Conservation (phyloP, 2,329 filamentous ascomycete species). For the Malbranchea zuffiana region DNA sequence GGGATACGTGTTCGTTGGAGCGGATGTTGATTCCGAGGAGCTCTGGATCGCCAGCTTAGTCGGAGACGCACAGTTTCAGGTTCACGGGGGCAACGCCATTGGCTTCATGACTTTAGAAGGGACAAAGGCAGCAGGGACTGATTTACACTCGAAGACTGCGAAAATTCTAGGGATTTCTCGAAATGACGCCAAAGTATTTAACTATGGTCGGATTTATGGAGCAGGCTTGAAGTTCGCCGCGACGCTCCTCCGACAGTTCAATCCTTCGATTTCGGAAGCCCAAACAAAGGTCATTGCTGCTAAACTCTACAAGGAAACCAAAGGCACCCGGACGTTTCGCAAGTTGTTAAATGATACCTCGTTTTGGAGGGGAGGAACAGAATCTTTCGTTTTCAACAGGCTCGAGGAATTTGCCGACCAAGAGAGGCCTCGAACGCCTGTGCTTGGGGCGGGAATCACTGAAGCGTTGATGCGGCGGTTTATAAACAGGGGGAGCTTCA, state of each 20-base stretch:
- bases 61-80: constrained; percentile 84
- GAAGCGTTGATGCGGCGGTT: constrained; percentile 85
- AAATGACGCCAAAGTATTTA: constrained; percentile 95
- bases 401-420: constrained; percentile 97
- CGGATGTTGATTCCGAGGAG: constrained; percentile 94
- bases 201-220: constrained; percentile 98
- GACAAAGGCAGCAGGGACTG: constrained; percentile 84
- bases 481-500: constrained; percentile 79
- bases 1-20: constrained; percentile 88
- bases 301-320: constrained; percentile 77
- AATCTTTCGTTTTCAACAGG: constrained; percentile 97
- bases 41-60: constrained; percentile 96
- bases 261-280: constrained; percentile 67
- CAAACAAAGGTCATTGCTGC: constrained; percentile 66
- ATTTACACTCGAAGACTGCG: constrained; percentile 88
- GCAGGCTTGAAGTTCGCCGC: constrained; percentile 89
- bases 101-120: constrained; percentile 99
- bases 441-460: constrained; percentile 88
- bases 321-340: constrained; percentile 72
- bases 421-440: constrained; percentile 77
- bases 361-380: constrained; percentile 94
- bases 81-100: constrained; percentile 93
- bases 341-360: constrained; percentile 59
- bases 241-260: constrained; percentile 85
- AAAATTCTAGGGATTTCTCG: constrained; percentile 84